phyloP scores from a whole-genome alignment of 176 grass and related monocot genomes.

The Eleusine indica region DNA sequence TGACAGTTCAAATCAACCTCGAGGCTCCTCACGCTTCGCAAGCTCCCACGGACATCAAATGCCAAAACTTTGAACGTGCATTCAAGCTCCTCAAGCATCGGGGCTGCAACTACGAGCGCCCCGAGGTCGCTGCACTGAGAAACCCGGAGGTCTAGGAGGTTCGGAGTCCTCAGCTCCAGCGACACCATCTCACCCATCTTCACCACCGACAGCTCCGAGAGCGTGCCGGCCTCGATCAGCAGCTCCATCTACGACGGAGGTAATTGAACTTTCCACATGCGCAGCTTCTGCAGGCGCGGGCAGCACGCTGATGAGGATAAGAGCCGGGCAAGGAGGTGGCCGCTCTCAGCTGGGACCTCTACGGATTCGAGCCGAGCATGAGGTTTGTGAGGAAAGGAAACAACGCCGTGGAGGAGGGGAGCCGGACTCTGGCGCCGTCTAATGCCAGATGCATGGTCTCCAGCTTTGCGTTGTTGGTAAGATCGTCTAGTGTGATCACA shows the following conservation, averaged over 20 bases:
- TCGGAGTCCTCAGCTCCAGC: background rate
- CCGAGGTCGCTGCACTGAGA: too few species aligned
- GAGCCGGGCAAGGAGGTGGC: background rate
- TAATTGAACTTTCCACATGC: too few species aligned
- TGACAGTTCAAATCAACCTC: too few species aligned
- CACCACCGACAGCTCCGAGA: background rate
- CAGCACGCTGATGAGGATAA: background rate
- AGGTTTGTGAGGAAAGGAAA: background rate
- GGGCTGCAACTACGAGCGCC: too few species aligned
- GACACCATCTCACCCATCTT: accelerated
- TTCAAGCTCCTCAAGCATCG: too few species aligned
- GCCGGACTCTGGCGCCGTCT: background rate
- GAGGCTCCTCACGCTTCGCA: too few species aligned
- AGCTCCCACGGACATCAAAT: too few species aligned
- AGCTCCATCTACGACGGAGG: background rate
- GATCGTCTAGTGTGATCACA: background rate
- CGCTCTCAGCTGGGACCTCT: background rate
- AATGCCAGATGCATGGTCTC: background rate
- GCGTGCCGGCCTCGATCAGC: background rate
- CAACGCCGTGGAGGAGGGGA: background rate
- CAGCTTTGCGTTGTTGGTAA: background rate
- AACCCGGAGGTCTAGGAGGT: background rate
- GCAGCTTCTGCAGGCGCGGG: background rate
- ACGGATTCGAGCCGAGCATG: background rate
- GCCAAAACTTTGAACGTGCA: too few species aligned